These are phyloP conservation scores for Kernera saxatilis DNA, from an alignment of 345 rosid species.

Conservation along the genomic window DNA sequence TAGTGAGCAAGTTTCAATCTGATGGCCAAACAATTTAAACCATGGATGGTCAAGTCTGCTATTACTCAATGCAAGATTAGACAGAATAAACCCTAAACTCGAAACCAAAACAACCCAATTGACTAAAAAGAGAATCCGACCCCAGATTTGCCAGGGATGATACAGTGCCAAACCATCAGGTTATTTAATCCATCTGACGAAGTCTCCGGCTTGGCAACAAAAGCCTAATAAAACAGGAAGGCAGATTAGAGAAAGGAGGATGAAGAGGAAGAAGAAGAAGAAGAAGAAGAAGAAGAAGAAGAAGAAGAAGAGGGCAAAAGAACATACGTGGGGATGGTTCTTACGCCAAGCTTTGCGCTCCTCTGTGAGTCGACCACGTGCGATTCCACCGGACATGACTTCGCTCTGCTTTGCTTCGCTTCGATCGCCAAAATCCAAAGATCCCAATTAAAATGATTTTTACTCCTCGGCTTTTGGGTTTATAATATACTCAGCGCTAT, in stretches of 20 bases:
- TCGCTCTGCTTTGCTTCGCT: not conserved
- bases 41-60: not conserved
- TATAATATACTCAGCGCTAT: no score
- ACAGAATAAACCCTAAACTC: not conserved
- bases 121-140: not conserved
- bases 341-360: conserved; percentile 17
- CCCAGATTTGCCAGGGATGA: conserved; percentile 19
- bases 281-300: not conserved
- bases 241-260: not conserved
- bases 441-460: not conserved
- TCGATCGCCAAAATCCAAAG: not conserved
- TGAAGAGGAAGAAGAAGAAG: not conserved
- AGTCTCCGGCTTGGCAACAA: conserved; percentile 2
- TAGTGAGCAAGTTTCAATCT: not conserved
- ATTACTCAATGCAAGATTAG: not conserved
- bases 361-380: conserved; percentile 17
- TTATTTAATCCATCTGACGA: conserved; percentile 8
- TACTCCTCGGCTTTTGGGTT: not conserved
- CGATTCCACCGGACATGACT: conserved; percentile 15
- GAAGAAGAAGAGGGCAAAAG: no score
- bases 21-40: not conserved
- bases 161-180: conserved; percentile 1
- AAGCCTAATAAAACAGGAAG: not conserved
- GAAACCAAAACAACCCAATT: not conserved
- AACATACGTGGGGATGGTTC: conserved; percentile 11